Evolutionary conservation across 192 early-diverging fungal species (phyloP).

Genomic region (Coemansia sp.): DNA sequence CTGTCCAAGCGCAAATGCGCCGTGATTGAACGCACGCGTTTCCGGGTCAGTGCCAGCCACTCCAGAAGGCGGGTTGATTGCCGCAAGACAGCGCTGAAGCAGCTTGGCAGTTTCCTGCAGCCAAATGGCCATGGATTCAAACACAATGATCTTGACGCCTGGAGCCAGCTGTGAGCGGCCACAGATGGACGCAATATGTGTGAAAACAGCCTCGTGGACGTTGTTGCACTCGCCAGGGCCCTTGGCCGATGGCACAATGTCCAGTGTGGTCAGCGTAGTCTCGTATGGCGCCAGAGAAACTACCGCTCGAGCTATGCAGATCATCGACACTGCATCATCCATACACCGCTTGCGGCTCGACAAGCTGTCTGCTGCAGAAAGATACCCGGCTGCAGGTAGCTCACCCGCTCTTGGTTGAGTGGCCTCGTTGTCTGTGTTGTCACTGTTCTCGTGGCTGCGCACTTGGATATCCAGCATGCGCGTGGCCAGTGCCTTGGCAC

Average conservation of each 20-base stretch:
- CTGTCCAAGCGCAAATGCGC: conserved; percentile 41
- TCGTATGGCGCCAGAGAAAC: conserved; percentile 36
- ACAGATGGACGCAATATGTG: conserved; percentile 62
- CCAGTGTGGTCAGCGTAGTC: conserved; percentile 31
- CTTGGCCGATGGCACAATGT: conserved; percentile 12
- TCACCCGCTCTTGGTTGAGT: neutral
- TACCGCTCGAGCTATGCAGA: conserved; percentile 49
- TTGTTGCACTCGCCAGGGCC: conserved; percentile 24
- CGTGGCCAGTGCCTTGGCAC: conserved; percentile 22
- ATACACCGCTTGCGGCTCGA: conserved; percentile 22
- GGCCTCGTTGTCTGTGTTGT: neutral
- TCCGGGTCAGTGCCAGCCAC: neutral
- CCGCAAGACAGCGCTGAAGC: conserved; percentile 28
- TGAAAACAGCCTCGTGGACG: conserved; percentile 64
- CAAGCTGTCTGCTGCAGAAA: conserved; percentile 15
- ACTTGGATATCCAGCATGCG: conserved; percentile 28
- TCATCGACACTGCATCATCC: conserved; percentile 51
- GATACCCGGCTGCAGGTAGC: neutral
- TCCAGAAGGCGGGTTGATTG: neutral
- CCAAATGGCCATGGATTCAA: conserved; percentile 75
- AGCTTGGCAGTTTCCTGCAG: conserved; percentile 58
- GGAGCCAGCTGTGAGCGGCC: conserved; percentile 62
- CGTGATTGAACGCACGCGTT: conserved; percentile 4
- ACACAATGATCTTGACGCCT: conserved; percentile 66
- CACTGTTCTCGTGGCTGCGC: neutral